phyloP scores from a whole-genome alignment of 768 basidiomycete species.

The Psilocybe azurescens region DNA sequence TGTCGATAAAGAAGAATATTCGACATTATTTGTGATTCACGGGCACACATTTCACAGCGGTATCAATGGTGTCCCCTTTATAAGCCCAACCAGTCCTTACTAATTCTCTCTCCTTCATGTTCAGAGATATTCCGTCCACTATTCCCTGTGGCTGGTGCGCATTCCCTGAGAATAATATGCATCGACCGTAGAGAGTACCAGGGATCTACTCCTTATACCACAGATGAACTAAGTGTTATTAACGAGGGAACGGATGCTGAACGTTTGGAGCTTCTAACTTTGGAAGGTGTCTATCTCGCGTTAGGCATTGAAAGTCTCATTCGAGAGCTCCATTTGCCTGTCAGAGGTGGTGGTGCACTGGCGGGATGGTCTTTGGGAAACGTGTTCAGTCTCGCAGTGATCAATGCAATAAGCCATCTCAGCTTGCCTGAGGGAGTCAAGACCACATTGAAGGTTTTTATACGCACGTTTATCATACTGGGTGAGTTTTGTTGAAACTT shows the following conservation, averaged over 20 bases:
- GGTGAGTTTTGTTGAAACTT: not conserved
- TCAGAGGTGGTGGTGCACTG: not conserved
- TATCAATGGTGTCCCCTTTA: not conserved
- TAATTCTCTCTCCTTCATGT: not conserved
- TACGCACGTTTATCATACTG: not conserved
- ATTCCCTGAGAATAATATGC: not conserved
- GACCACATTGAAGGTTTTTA: not conserved
- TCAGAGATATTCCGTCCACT: not conserved
- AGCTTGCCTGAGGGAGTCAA: not conserved
- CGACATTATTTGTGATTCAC: not conserved
- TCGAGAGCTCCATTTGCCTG: not conserved
- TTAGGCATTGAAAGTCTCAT: not conserved
- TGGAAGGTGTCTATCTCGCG: not conserved
- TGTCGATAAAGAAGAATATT: not conserved
- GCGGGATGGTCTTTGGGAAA: slow-evolving; percentile 11
- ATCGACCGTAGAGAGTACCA: slow-evolving; percentile 1
- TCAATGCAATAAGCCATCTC: not conserved
- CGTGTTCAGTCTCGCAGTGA: not conserved
- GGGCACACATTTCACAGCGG: slow-evolving; percentile 1
- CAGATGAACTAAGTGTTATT: not conserved
- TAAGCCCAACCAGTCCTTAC: too few relatives aligned
- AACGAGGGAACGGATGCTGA: not conserved
- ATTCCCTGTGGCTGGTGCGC: not conserved
- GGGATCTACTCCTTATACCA: not conserved
- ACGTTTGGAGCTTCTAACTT: not conserved